Conservation (phyloP, 2,329 filamentous ascomycete genomes). For the Pseudocercospora ulei region DNA sequence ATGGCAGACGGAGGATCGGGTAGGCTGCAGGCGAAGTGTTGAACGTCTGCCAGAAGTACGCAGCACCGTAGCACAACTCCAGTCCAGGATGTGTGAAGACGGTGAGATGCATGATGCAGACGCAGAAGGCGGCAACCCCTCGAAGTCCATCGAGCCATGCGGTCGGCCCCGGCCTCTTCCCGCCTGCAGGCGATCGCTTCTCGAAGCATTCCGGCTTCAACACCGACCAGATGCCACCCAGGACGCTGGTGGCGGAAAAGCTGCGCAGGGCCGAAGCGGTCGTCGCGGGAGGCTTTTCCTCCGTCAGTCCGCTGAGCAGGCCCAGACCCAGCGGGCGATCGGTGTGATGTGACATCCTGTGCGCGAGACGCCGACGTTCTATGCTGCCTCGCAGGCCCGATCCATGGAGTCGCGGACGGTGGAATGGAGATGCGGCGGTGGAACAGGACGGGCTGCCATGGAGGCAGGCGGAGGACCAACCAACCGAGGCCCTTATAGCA, state of each 20-base stretch:
- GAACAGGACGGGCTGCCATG: neutral
- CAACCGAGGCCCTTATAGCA: too few species aligned
- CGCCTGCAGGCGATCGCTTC: slow-evolving; percentile 8
- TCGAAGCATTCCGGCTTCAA: slow-evolving; percentile 19
- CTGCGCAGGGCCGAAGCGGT: slow-evolving; percentile 2
- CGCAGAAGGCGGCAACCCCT: slow-evolving; percentile 56
- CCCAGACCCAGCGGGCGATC: slow-evolving; percentile 5
- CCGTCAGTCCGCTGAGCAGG: slow-evolving; percentile 4
- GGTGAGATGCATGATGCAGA: slow-evolving; percentile 54
- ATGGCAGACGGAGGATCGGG: slow-evolving; percentile 51
- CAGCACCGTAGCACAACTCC: slow-evolving; percentile 29
- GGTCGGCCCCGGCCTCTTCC: slow-evolving; percentile 33
- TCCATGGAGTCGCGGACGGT: slow-evolving; percentile 5
- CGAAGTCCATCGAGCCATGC: slow-evolving; percentile 55
- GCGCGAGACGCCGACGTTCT: neutral
- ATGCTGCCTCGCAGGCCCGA: neutral
- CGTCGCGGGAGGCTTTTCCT: slow-evolving; percentile 1
- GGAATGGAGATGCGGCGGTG: too few species aligned
- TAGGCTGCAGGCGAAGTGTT: slow-evolving; percentile 42
- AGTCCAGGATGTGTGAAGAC: slow-evolving; percentile 48
- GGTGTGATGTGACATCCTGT: slow-evolving; percentile 1
- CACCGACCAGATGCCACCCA: neutral
- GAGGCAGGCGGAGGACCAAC: too few species aligned
- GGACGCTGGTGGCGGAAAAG: neutral
- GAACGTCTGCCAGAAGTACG: slow-evolving; percentile 34